These are phyloP conservation scores for Venturia asperata DNA, from an alignment of 2,329 filamentous ascomycete genomes.

Conservation along the genomic window DNA sequence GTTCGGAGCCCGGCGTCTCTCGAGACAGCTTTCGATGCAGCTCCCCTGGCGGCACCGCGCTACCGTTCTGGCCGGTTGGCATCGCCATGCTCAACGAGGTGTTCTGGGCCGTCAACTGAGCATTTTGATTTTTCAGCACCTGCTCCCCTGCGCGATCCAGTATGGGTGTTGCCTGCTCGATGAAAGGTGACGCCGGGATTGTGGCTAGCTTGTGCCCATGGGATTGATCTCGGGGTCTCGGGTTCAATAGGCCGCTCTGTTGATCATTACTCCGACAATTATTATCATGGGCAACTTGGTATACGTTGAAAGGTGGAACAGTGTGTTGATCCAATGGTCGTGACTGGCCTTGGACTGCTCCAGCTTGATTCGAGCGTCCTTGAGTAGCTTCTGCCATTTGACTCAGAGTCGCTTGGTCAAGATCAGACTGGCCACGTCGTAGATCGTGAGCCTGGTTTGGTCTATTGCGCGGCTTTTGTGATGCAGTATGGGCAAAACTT, in stretches of 20 bases:
- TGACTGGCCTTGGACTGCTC: slow-evolving; percentile 7
- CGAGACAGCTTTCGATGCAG: background rate
- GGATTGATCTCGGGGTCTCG: slow-evolving; percentile 4
- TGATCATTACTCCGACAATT: slow-evolving; percentile 16
- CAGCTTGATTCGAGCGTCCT: background rate
- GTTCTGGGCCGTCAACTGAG: background rate
- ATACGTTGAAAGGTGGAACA: background rate
- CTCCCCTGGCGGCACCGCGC: background rate
- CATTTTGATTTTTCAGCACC: background rate
- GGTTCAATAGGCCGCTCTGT: background rate
- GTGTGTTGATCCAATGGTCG: background rate
- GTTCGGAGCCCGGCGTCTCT: background rate
- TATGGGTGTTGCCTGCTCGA: slow-evolving; percentile 18
- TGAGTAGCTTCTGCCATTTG: slow-evolving; percentile 66
- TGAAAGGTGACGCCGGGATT: slow-evolving; percentile 21
- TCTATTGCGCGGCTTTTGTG: slow-evolving; percentile 59
- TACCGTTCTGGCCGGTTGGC: background rate
- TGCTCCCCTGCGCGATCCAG: slow-evolving; percentile 4
- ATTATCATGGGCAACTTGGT: slow-evolving; percentile 11
- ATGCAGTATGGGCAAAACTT: slow-evolving; percentile 67
- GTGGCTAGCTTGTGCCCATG: slow-evolving; percentile 15
- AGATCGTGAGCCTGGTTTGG: slow-evolving; percentile 71
- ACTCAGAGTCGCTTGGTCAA: slow-evolving; percentile 73
- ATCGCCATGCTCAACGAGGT: background rate
- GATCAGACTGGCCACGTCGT: slow-evolving; percentile 71